These are phyloP conservation scores for Trifolium dubium DNA, from an alignment of 306 rosid species.

Conservation along the genomic window DNA sequence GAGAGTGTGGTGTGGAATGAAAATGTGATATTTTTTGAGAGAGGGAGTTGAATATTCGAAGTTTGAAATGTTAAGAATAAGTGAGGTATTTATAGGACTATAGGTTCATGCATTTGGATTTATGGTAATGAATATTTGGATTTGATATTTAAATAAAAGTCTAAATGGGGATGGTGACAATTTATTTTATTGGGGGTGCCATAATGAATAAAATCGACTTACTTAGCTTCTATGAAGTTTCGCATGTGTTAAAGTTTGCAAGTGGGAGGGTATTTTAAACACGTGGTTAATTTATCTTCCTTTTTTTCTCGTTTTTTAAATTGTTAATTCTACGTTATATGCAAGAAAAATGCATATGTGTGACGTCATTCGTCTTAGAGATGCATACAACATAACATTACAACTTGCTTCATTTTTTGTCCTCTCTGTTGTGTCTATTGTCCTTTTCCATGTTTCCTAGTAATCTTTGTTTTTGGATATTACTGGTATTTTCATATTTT, in stretches of 20 bases:
- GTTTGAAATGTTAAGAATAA: background rate
- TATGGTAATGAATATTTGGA: background rate
- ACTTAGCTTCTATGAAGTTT: constrained; percentile 56
- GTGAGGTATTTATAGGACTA: constrained; percentile 49
- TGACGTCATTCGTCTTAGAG: constrained; percentile 49
- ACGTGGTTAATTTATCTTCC: constrained; percentile 50
- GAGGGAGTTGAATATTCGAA: constrained; percentile 43
- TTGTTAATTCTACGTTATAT: constrained; percentile 7
- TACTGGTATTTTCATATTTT: background rate
- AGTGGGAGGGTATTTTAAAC: constrained; percentile 46
- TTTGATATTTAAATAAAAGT: background rate
- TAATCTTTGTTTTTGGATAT: background rate
- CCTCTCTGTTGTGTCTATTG: constrained; percentile 18
- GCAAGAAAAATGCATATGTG: background rate
- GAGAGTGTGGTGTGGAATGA: too few relatives aligned
- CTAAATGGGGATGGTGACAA: background rate
- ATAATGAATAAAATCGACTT: constrained; percentile 2
- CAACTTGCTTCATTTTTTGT: constrained; percentile 46
- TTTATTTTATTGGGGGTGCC: background rate
- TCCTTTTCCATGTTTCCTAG: background rate
- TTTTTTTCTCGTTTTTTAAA: background rate
- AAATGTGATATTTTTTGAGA: constrained; percentile 10
- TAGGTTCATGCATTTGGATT: constrained; percentile 61
- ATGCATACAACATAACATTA: too few relatives aligned
- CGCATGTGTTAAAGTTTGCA: constrained; percentile 48